Conservation (phyloP, 495 filamentous ascomycete genomes). For the Ramalina peruviana region DNA sequence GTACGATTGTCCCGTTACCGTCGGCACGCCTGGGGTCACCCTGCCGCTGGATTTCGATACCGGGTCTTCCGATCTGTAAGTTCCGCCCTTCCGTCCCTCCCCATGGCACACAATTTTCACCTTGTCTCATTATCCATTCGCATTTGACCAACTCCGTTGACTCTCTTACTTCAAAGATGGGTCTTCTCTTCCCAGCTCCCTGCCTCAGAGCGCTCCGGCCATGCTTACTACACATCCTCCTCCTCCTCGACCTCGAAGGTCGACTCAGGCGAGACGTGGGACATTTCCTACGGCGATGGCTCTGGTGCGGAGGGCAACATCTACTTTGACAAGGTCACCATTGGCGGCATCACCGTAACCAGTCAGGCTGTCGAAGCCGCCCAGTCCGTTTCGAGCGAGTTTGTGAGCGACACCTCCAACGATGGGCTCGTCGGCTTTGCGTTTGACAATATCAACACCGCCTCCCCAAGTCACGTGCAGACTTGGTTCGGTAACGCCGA, state of each 20-base stretch:
- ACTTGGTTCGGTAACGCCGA: constrained; percentile 67
- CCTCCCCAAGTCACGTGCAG: constrained; percentile 40
- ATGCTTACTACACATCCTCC: constrained; percentile 44
- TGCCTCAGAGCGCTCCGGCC: constrained; percentile 35
- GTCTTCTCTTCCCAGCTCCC: constrained; percentile 38
- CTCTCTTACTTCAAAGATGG: constrained; percentile 21
- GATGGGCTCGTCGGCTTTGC: constrained; percentile 64
- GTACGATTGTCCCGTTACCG: constrained; percentile 51
- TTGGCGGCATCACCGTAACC: constrained; percentile 46
- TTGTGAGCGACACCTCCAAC: constrained; percentile 41
- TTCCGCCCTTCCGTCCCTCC: not conserved
- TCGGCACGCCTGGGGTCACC: constrained; percentile 39
- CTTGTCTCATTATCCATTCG: not conserved
- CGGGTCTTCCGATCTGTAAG: constrained; percentile 61
- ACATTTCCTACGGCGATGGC: constrained; percentile 58
- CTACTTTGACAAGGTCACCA: constrained; percentile 51
- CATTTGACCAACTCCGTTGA: no score
- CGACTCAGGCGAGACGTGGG: constrained; percentile 42
- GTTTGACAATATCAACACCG: constrained; percentile 58
- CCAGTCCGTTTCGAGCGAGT: constrained; percentile 40
- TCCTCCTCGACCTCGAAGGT: constrained; percentile 31
- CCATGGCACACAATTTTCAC: constrained; percentile 4
- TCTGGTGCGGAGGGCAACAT: constrained; percentile 51
- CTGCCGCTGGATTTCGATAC: constrained; percentile 62
- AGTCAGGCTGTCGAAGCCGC: constrained; percentile 63